Conservation (phyloP, 1,284 basidiomycete genomes). For the Porodaedalea pini region DNA sequence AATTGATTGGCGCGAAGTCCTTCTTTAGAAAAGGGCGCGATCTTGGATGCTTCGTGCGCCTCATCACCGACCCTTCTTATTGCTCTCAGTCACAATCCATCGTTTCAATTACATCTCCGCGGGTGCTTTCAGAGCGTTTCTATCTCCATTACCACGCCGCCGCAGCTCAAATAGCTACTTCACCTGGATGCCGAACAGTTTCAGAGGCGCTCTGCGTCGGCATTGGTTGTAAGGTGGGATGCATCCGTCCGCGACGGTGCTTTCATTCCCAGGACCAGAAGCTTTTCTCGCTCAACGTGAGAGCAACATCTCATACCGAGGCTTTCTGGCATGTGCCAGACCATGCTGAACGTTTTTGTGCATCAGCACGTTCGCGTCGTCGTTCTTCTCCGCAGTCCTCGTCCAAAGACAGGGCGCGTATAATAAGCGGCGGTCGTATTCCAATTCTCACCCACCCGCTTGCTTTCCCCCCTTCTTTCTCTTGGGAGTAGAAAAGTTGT, state of each 20-base stretch:
- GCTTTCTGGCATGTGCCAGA: constrained; percentile 6
- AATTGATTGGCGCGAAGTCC: background rate
- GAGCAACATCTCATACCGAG: constrained; percentile 8
- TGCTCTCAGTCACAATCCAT: background rate
- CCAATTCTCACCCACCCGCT: constrained; percentile 4
- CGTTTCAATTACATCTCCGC: background rate
- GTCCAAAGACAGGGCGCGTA: constrained; percentile 1
- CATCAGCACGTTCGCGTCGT: constrained; percentile 12
- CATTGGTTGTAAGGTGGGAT: background rate
- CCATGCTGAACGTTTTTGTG: background rate
- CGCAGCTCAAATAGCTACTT: background rate
- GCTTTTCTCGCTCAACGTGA: constrained; percentile 8
- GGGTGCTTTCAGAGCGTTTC: background rate
- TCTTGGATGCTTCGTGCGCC: background rate
- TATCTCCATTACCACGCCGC: background rate
- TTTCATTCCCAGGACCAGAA: constrained; percentile 15
- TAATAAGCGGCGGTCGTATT: constrained; percentile 10
- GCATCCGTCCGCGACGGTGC: constrained; percentile 12
- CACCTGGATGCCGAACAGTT: constrained; percentile 1
- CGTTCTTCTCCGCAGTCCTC: constrained; percentile 15
- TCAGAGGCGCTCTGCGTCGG: constrained; percentile 11
- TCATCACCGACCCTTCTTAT: background rate
- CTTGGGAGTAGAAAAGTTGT: background rate
- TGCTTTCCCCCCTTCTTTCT: constrained; percentile 1
- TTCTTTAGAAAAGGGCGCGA: too few species aligned